A percentile compares a stretch with the other conserved stretches of the same genome.
Conservation (phyloP, 495 filamentous ascomycete species). For the Penicillium ochrochloron region DNA sequence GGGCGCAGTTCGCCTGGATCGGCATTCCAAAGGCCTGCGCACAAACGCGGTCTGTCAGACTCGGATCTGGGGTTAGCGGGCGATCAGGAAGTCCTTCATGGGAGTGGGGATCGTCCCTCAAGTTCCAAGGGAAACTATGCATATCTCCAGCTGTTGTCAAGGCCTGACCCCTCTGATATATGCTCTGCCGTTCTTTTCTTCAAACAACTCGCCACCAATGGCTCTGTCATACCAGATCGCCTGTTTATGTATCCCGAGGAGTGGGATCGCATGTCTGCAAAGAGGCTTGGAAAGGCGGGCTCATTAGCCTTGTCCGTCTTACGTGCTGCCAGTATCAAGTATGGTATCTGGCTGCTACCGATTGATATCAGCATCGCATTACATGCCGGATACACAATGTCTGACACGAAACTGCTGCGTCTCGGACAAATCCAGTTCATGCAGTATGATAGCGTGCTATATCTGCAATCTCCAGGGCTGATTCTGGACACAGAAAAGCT, state of each 20-base stretch:
- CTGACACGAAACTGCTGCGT: slow-evolving; percentile 49
- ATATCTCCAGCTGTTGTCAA: slow-evolving; percentile 50
- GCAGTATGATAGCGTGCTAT: slow-evolving; percentile 52
- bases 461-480: slow-evolving; percentile 47
- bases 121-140: slow-evolving; percentile 42
- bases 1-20: slow-evolving; percentile 26
- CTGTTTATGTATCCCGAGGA: slow-evolving; percentile 55
- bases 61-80: slow-evolving; percentile 15
- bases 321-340: slow-evolving; percentile 44
- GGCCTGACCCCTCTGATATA: slow-evolving; percentile 51
- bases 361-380: slow-evolving; percentile 50
- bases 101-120: slow-evolving; percentile 11
- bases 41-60: slow-evolving; percentile 29
- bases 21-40: slow-evolving; percentile 30
- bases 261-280: slow-evolving; percentile 43
- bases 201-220: slow-evolving; percentile 44
- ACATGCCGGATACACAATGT: slow-evolving; percentile 39
- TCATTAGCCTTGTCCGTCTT: slow-evolving; percentile 41
- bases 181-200: slow-evolving; percentile 53
- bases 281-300: slow-evolving; percentile 32
- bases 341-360: slow-evolving; percentile 52
- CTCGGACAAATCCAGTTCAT: slow-evolving; percentile 54
- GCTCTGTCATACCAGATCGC: slow-evolving; percentile 47
- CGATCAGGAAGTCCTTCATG: slow-evolving; percentile 22
- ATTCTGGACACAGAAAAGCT: slow-evolving; percentile 45